phyloP scores from a whole-genome alignment of 2,329 filamentous ascomycete species.

The Arthrobotrys musiformis region DNA sequence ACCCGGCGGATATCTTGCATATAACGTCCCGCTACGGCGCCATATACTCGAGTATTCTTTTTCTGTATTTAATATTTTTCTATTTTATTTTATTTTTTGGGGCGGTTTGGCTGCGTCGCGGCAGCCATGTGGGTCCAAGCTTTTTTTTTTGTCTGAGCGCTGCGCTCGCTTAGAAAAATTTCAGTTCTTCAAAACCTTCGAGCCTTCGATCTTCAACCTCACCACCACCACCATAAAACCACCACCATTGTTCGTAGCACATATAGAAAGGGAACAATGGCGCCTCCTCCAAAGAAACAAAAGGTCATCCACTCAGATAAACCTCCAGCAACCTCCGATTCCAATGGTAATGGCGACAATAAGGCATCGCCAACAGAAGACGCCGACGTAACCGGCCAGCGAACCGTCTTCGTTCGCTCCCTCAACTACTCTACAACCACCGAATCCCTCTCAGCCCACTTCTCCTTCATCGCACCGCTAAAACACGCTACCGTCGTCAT shows the following conservation, averaged over 20 bases:
- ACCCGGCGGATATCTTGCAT: too few relatives aligned
- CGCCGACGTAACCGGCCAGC: slow-evolving; percentile 61
- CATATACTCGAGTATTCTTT: too few relatives aligned
- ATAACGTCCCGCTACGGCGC: too few relatives aligned
- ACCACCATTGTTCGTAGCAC: not conserved
- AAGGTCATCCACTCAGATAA: slow-evolving; percentile 33
- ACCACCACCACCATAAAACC: not conserved
- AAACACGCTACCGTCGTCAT: slow-evolving; percentile 95
- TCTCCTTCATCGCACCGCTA: slow-evolving; percentile 92
- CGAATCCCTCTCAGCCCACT: slow-evolving; percentile 84
- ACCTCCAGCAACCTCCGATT: not conserved
- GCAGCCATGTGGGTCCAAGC: too few relatives aligned
- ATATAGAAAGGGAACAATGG: slow-evolving; percentile 15
- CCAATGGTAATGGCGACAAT: not conserved
- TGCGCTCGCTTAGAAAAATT: slow-evolving; percentile 33
- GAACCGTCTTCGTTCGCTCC: slow-evolving; percentile 89
- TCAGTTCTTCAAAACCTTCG: slow-evolving; percentile 11
- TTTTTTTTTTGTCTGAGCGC: not conserved
- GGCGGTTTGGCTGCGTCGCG: too few relatives aligned
- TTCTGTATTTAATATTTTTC: too few relatives aligned
- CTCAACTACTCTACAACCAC: slow-evolving; percentile 81
- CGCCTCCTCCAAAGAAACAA: slow-evolving; percentile 46
- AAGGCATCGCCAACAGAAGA: slow-evolving; percentile 12
- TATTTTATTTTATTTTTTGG: too few relatives aligned
- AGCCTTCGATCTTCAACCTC: slow-evolving; percentile 4